Percentiles rank a stretch among this genome's conserved stretches.
phyloP scores from a whole-genome alignment of 441 rosid species.

The Adansonia gregorii region DNA sequence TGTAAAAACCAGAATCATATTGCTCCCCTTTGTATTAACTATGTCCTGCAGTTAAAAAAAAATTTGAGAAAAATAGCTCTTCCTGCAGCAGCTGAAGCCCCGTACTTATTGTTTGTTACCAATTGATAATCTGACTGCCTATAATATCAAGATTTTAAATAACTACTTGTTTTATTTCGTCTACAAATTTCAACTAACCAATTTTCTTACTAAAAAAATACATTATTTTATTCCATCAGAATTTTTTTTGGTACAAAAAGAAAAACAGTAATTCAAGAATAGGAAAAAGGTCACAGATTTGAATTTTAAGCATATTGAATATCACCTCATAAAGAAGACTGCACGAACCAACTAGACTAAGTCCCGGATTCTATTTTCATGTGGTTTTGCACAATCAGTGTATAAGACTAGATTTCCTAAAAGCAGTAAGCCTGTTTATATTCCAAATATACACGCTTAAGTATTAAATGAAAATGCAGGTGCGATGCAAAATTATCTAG shows the following conservation, averaged over 20 bases:
- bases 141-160: not conserved
- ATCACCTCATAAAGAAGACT: too few relatives aligned
- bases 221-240: not conserved
- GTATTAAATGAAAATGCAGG: not conserved
- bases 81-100: not conserved
- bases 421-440: constrained; percentile 1
- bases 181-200: not conserved
- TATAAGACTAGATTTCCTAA: not conserved
- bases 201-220: not conserved
- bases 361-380: not conserved
- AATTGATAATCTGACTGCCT: not conserved
- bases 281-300: not conserved
- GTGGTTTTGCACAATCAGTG: not conserved
- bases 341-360: not conserved
- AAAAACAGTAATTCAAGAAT: not conserved
- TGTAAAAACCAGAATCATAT: not conserved
- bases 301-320: too few relatives aligned
- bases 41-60: not conserved
- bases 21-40: not conserved
- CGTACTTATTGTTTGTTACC: not conserved
- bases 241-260: not conserved
- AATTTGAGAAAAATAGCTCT: not conserved
- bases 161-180: not conserved
- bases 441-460: constrained; percentile 14
- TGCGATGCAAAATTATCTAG: constrained; percentile 47